A percentile compares a stretch with the other conserved stretches of the same genome.
These are phyloP conservation scores for Nemania abortiva DNA, from an alignment of 2,329 filamentous ascomycete genomes.

Conservation along the genomic window DNA sequence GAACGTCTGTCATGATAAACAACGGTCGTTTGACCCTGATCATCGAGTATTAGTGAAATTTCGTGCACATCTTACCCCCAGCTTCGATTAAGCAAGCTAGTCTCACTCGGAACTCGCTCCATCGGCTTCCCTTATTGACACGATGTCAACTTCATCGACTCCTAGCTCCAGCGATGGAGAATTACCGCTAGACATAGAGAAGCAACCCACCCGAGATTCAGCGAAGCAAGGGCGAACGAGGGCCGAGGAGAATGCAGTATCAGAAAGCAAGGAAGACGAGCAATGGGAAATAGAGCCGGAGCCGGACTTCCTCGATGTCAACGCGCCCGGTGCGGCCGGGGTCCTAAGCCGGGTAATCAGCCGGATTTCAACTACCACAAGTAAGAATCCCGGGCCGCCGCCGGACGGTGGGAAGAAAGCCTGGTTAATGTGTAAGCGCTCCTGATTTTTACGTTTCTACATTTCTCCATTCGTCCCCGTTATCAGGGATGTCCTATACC, in stretches of 20 bases:
- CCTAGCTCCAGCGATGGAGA: slow-evolving; percentile 44
- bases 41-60: slow-evolving; percentile 31
- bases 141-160: slow-evolving; percentile 40
- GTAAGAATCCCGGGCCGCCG: slow-evolving; percentile 59
- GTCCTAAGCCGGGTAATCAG: slow-evolving; percentile 56
- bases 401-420: slow-evolving; percentile 64
- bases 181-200: slow-evolving; percentile 46
- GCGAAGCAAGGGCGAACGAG: slow-evolving; percentile 10
- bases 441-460: slow-evolving; percentile 30
- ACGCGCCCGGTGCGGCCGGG: slow-evolving; percentile 46
- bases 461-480: slow-evolving; percentile 12
- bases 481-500: not conserved
- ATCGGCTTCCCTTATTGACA: slow-evolving; percentile 12
- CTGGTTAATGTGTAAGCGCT: slow-evolving; percentile 59
- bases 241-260: slow-evolving; percentile 16
- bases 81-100: not conserved
- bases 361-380: slow-evolving; percentile 56
- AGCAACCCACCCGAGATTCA: slow-evolving; percentile 32
- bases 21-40: slow-evolving; percentile 6
- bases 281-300: slow-evolving; percentile 42
- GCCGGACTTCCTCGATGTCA: slow-evolving; percentile 43
- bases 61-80: not conserved
- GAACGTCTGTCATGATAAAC: slow-evolving; percentile 15
- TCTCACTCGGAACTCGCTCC: not conserved
- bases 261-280: slow-evolving; percentile 22